Conservation (phyloP, 1,139 yeast genomes). For the Martiniozyma asiatica region DNA sequence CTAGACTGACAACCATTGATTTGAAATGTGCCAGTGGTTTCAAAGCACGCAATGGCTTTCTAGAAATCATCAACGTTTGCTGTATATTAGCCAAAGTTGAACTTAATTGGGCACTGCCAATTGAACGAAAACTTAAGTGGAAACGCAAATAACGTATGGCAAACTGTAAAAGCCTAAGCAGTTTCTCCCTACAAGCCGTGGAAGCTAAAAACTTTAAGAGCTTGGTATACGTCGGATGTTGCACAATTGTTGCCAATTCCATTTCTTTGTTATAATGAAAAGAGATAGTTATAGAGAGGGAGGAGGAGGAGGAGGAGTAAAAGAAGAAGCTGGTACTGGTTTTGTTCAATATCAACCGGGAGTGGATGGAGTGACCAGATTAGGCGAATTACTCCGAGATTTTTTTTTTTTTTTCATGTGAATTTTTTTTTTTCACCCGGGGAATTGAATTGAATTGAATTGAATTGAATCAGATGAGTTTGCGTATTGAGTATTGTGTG, state of each 20-base stretch:
- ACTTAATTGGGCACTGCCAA: slow-evolving; percentile 1
- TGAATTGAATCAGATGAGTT: slow-evolving; percentile 17
- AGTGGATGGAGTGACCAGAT: too few species aligned
- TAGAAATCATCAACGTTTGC: slow-evolving; percentile 50
- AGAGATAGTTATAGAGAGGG: too few species aligned
- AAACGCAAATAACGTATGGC: slow-evolving; percentile 50
- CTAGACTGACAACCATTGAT: slow-evolving; percentile 55
- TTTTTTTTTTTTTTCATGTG: not conserved
- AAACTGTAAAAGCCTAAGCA: slow-evolving; percentile 72
- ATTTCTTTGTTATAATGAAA: not conserved
- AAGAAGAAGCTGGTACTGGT: too few species aligned
- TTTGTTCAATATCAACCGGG: too few species aligned
- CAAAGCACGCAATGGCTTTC: slow-evolving; percentile 77
- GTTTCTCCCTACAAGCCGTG: slow-evolving; percentile 59
- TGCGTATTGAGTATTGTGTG: slow-evolving; percentile 45
- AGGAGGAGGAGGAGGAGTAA: too few species aligned
- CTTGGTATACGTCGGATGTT: slow-evolving; percentile 65
- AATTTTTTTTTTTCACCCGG: not conserved
- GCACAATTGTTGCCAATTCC: slow-evolving; percentile 43
- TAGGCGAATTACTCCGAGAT: not conserved
- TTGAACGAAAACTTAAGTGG: too few species aligned
- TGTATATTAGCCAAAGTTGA: slow-evolving; percentile 24
- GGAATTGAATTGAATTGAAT: too few species aligned
- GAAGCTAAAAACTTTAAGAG: slow-evolving; percentile 54
- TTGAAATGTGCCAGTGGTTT: slow-evolving; percentile 72